phyloP scores from a whole-genome alignment of 352 stramenopile species.

The Globisporangium abappressorium region DNA sequence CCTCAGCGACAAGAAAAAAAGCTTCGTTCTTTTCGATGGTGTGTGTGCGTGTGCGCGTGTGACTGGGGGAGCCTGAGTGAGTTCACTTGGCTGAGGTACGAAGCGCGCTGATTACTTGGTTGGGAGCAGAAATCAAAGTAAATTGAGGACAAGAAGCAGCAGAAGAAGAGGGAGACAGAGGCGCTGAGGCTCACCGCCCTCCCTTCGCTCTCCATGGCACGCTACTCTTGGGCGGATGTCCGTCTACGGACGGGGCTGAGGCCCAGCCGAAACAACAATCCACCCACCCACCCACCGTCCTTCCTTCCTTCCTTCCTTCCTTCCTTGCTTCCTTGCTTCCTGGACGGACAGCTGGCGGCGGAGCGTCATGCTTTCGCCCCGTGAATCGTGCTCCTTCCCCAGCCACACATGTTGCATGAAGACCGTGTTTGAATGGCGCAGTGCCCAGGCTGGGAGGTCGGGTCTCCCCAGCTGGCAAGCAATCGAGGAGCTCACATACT shows the following conservation, averaged over 20 bases:
- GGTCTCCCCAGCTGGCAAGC: background rate
- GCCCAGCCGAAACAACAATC: background rate
- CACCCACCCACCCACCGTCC: background rate
- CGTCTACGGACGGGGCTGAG: background rate
- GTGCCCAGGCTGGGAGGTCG: no score
- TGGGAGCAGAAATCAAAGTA: conserved; percentile 7
- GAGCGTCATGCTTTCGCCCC: background rate
- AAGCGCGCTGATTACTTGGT: conserved; percentile 3
- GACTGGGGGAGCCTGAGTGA: background rate
- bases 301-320: no score
- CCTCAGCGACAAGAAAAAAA: background rate
- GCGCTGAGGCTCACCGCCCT: background rate
- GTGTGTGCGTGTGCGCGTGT: background rate
- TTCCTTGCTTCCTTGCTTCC: no score
- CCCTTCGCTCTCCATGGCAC: background rate
- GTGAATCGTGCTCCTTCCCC: background rate
- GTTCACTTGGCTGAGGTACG: background rate
- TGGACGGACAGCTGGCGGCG: background rate
- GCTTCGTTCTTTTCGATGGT: background rate
- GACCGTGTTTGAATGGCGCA: background rate
- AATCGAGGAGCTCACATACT: conserved; percentile 1
- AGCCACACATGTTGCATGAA: background rate
- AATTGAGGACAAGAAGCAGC: background rate
- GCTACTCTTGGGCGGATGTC: no score
- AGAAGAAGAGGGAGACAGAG: background rate